These are phyloP conservation scores for Asterella californica DNA, from an alignment of 225 moss, liverwort and hornwort genomes.

Conservation along the genomic window DNA sequence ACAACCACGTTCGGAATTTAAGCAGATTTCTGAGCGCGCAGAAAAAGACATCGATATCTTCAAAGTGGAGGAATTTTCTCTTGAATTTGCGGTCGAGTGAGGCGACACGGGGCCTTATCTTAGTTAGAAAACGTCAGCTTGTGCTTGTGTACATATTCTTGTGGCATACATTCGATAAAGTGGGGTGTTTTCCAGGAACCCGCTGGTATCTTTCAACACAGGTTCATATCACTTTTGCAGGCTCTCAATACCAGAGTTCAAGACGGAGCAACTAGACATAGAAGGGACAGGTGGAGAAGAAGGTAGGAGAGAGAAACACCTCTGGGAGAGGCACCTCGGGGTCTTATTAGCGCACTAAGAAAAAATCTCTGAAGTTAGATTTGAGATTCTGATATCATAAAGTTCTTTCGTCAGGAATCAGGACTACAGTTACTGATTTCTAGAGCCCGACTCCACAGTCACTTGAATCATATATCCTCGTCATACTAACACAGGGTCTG, in stretches of 20 bases:
- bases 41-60: too few species aligned
- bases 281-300: not conserved
- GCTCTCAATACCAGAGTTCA: slow-evolving; percentile 59
- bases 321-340: not conserved
- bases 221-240: slow-evolving; percentile 97
- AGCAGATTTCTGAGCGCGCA: too few species aligned
- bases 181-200: slow-evolving; percentile 57
- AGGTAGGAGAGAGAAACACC: not conserved
- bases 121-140: not conserved
- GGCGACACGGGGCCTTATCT: not conserved
- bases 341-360: too few species aligned
- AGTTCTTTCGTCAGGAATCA: not conserved
- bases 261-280: slow-evolving; percentile 10
- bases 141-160: not conserved
- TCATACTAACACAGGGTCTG: not conserved
- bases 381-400: not conserved
- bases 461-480: not conserved
- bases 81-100: too few species aligned
- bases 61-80: too few species aligned
- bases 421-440: not conserved
- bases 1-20: not conserved
- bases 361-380: not conserved
- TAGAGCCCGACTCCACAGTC: too few species aligned
- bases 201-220: slow-evolving; percentile 73
- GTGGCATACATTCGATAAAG: not conserved